These are phyloP conservation scores for Ogataea salicorniae DNA, from an alignment of 805 yeast genomes.

Conservation along the genomic window DNA sequence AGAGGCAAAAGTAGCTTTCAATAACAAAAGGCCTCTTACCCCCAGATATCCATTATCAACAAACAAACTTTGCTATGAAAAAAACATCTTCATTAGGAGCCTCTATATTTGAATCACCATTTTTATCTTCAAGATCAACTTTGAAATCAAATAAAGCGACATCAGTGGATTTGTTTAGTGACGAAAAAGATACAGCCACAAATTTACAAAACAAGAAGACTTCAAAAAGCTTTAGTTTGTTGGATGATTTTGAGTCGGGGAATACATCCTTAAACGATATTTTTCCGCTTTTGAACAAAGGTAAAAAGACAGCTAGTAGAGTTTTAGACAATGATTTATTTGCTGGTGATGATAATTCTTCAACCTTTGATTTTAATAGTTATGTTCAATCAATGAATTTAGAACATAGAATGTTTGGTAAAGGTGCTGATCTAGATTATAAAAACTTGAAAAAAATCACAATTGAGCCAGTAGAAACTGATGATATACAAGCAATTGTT, in stretches of 20 bases:
- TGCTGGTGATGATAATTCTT: not conserved
- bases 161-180: conserved; percentile 2
- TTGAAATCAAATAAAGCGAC: not conserved
- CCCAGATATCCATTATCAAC: too few species aligned
- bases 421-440: conserved; percentile 20
- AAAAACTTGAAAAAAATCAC: conserved; percentile 16
- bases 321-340: not conserved
- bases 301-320: not conserved
- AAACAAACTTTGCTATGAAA: conserved; percentile 8
- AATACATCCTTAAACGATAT: conserved; percentile 22
- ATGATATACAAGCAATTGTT: conserved; percentile 2
- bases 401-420: conserved; percentile 8
- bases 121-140: conserved; percentile 10
- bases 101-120: conserved; percentile 20
- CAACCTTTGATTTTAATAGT: conserved; percentile 24
- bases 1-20: too few species aligned
- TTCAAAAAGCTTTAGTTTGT: conserved; percentile 10
- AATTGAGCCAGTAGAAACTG: conserved; percentile 4
- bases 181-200: not conserved
- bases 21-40: too few species aligned
- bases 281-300: not conserved
- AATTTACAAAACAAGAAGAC: conserved; percentile 1
- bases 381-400: conserved; percentile 18
- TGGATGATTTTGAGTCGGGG: conserved; percentile 28
- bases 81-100: conserved; percentile 8